Conservation (phyloP, 1,139 yeast genomes). For the Williopsis jadinii region DNA sequence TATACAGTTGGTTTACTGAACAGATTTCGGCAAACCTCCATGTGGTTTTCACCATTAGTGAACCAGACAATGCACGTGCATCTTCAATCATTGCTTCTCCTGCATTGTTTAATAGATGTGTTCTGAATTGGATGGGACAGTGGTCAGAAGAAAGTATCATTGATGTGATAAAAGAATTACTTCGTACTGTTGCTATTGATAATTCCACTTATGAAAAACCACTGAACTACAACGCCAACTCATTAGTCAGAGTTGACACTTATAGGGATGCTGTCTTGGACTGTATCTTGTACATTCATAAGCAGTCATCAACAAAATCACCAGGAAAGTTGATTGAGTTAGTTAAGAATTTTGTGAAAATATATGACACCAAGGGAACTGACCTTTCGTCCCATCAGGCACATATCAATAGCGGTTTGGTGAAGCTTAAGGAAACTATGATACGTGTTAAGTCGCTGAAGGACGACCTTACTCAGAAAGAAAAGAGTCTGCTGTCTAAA, state of each 20-base stretch:
- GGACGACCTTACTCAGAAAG: constrained; percentile 47
- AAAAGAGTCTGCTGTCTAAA: constrained; percentile 41
- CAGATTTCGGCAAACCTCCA: constrained; percentile 71
- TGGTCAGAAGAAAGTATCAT: constrained; percentile 54
- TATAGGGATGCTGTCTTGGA: constrained; percentile 45
- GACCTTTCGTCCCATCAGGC: constrained; percentile 62
- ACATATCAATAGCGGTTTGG: constrained; percentile 68
- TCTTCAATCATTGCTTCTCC: constrained; percentile 65
- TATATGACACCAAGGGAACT: constrained; percentile 38
- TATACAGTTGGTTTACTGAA: constrained; percentile 66
- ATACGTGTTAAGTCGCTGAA: constrained; percentile 61
- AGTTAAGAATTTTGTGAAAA: constrained; percentile 37
- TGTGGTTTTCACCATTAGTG: constrained; percentile 72
- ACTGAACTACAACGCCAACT: constrained; percentile 14
- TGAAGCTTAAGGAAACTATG: constrained; percentile 71
- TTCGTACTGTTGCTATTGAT: constrained; percentile 47
- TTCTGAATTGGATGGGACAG: constrained; percentile 82
- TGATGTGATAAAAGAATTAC: constrained; percentile 41
- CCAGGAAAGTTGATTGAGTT: constrained; percentile 57
- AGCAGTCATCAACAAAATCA: constrained; percentile 20
- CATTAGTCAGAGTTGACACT: constrained; percentile 19
- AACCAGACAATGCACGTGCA: constrained; percentile 36
- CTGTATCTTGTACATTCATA: constrained; percentile 42
- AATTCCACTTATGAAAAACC: constrained; percentile 33
- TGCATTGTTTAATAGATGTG: constrained; percentile 88